Percentiles rank a stretch among this genome's conserved stretches.
These are phyloP conservation scores for Pistacia integerrima DNA, from an alignment of 345 rosid genomes.

Conservation along the genomic window DNA sequence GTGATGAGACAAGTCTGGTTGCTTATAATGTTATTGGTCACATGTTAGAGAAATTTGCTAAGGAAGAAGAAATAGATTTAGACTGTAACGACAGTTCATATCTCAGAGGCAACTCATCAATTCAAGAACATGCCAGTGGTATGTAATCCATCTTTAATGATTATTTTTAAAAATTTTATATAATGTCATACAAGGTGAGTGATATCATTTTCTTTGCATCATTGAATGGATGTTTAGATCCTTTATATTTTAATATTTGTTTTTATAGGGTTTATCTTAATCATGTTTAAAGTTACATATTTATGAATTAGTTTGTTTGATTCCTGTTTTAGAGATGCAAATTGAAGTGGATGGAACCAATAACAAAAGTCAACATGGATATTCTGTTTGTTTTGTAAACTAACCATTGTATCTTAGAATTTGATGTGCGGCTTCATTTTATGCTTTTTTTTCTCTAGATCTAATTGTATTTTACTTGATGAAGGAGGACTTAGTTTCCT, in stretches of 20 bases:
- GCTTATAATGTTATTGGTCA: conserved; percentile 68
- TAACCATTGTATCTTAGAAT: not conserved
- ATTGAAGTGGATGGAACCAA: not conserved
- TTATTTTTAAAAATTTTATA: not conserved
- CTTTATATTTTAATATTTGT: not conserved
- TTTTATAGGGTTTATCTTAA: not conserved
- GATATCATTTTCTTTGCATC: not conserved
- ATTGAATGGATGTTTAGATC: not conserved
- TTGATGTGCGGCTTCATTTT: too few relatives aligned
- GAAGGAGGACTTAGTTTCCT: not conserved
- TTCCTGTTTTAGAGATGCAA: too few relatives aligned
- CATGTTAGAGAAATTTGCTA: conserved; percentile 51
- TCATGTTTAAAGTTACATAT: not conserved
- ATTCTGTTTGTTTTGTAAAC: not conserved
- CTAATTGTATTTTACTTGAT: not conserved
- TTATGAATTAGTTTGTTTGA: not conserved
- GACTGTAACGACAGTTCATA: conserved; percentile 37
- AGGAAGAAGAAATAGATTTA: conserved; percentile 43
- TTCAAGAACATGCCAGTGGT: conserved; percentile 49
- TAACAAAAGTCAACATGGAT: not conserved
- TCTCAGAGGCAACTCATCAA: conserved; percentile 46
- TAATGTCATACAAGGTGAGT: not conserved
- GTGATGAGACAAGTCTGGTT: conserved; percentile 70
- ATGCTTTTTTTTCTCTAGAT: not conserved
- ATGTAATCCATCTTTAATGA: conserved; percentile 4